These are phyloP conservation scores for Fusarium sp. DNA, from an alignment of 2,329 filamentous ascomycete species.

Conservation along the genomic window DNA sequence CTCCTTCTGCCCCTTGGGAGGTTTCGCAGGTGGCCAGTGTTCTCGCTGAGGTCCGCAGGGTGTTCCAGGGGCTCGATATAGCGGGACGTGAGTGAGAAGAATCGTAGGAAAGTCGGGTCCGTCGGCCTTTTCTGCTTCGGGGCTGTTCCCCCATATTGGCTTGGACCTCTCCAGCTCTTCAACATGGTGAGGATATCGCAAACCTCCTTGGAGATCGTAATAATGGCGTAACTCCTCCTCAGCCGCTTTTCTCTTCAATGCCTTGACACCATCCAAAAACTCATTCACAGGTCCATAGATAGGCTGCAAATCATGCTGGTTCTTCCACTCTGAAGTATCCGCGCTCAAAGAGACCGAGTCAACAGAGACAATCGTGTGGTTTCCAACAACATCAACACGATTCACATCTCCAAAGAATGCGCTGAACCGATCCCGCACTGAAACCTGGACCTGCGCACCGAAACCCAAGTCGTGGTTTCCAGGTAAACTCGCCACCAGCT, in stretches of 20 bases:
- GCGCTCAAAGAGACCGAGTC: conserved; percentile 91
- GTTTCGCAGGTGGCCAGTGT: conserved; percentile 76
- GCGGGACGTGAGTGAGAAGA: conserved; percentile 87
- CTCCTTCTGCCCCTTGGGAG: conserved; percentile 63
- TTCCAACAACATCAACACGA: conserved; percentile 87
- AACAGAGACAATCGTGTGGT: conserved; percentile 93
- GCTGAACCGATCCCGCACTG: conserved; percentile 83
- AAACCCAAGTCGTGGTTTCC: conserved; percentile 97
- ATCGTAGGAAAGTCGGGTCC: conserved; percentile 80
- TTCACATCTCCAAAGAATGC: conserved; percentile 93
- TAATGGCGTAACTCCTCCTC: conserved; percentile 72
- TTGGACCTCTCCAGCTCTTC: conserved; percentile 64
- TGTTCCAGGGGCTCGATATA: conserved; percentile 82
- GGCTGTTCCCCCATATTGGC: conserved; percentile 20
- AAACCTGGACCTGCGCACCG: conserved; percentile 80
- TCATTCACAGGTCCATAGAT: conserved; percentile 81
- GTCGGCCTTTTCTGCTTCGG: conserved; percentile 52
- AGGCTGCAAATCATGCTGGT: conserved; percentile 59
- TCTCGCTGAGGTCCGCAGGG: conserved; percentile 90
- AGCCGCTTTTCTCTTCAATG: conserved; percentile 71
- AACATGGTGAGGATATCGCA: conserved; percentile 65
- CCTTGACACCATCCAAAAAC: conserved; percentile 75
- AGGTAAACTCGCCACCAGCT: conserved; percentile 83
- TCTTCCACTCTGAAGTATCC: conserved; percentile 59
- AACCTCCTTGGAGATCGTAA: conserved; percentile 65